These are phyloP conservation scores for Lentinula boryana DNA, from an alignment of 768 basidiomycete species.

Conservation along the genomic window DNA sequence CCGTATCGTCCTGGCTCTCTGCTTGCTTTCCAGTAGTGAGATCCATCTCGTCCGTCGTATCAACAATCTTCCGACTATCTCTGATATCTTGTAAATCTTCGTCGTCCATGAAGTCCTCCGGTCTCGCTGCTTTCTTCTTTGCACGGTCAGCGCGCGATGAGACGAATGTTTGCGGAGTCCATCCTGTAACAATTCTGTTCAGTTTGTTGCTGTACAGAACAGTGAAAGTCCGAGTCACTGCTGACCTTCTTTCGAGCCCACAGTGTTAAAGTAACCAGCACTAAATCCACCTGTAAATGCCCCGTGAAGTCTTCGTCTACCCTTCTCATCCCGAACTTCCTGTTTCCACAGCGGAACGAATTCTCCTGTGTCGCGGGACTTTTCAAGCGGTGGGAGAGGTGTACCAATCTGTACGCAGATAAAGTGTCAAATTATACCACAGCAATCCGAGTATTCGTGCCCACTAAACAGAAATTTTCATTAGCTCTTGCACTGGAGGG, in stretches of 20 bases:
- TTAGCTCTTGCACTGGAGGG: slow-evolving; percentile 63
- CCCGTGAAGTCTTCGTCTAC: slow-evolving; percentile 88
- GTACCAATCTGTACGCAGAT: slow-evolving; percentile 71
- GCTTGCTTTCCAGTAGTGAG: slow-evolving; percentile 50
- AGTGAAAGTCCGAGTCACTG: not conserved
- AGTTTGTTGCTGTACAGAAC: not conserved
- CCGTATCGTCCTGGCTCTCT: slow-evolving; percentile 34
- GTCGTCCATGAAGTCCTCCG: slow-evolving; percentile 99
- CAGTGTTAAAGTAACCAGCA: slow-evolving; percentile 94
- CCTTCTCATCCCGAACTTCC: slow-evolving; percentile 93
- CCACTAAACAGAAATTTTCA: slow-evolving; percentile 82
- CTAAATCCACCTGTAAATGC: slow-evolving; percentile 99
- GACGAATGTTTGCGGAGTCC: slow-evolving; percentile 89
- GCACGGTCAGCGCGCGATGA: slow-evolving; percentile 80
- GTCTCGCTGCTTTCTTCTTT: slow-evolving; percentile 52
- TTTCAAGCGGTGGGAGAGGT: slow-evolving; percentile 90
- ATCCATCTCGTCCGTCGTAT: slow-evolving; percentile 77
- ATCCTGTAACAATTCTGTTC: slow-evolving; percentile 52
- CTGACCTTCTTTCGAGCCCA: slow-evolving; percentile 92
- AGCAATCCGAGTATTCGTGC: slow-evolving; percentile 12
- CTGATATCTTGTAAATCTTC: slow-evolving; percentile 85
- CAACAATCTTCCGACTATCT: slow-evolving; percentile 68
- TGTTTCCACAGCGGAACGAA: slow-evolving; percentile 99
- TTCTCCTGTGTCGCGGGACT: slow-evolving; percentile 86
- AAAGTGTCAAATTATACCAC: slow-evolving; percentile 5